Evolutionary conservation across 2,329 filamentous ascomycete species (phyloP), one percentile per base, ranked within the genome.

Genomic region (Clarireedia monteithiana): DNA sequence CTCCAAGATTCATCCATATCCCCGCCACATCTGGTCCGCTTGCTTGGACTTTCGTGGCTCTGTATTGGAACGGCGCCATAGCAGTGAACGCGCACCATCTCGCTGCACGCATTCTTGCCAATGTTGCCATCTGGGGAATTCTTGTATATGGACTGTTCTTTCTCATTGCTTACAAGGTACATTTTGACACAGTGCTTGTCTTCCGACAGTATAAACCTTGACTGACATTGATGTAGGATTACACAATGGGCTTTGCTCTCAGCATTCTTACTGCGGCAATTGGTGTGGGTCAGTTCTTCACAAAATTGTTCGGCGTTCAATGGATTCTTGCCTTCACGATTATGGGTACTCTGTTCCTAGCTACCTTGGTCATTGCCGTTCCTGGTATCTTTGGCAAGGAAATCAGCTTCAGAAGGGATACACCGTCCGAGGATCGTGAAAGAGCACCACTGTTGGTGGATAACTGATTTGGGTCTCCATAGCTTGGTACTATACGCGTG

Each of bases 281-380:
- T 44, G 89, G 88, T 12, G 82, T 94, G 15, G 80, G 83, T 14
- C 91, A 96, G 70, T 84, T 95, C 73, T 74, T 84, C 50, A 78
- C 80, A 65, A 83, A 90, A 69, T 71, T 85, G 58, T 77, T 95
- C 62, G 88, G 89, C 6, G 77, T 95, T 61, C 91, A 96, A 74
- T 95, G 90, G 90, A 92, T 95, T 72, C 95, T 95, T 69, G 88
- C 90, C 36, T 94, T 95, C 67, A 77, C 83, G 60, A 90, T 95
- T 69, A 91, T 92, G 78, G 81, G 77, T 0, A 69, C 88, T 26
- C 80, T 95, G 53, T 86, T 94, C 69, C 70, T 91, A 20, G 72
- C 82, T 17, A 89, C 87, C 1, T 65, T 88, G 2, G 71, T 79
- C 15, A 75, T 90, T 52, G 85, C 82, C 2, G 71, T 88, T 36